These are phyloP conservation scores for Eustoma russellianum DNA, from an alignment of 257 asterid species.

Conservation along the genomic window DNA sequence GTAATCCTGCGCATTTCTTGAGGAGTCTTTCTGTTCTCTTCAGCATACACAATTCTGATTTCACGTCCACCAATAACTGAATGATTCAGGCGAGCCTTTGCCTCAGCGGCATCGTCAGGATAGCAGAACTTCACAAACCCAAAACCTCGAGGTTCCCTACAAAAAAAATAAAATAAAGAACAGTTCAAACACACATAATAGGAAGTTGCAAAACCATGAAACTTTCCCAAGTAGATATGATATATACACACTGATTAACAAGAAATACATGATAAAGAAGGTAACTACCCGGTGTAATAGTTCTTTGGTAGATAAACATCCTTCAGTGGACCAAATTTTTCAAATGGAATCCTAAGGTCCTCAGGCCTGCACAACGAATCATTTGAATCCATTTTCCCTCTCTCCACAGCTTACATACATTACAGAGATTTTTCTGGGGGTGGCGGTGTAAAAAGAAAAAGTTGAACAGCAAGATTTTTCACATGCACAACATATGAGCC, in stretches of 20 bases:
- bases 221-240: background rate
- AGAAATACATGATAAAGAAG: background rate
- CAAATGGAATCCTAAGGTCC: slow-evolving; percentile 79
- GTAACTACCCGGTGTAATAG: slow-evolving; percentile 67
- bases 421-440: background rate
- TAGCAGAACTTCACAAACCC: slow-evolving; percentile 87
- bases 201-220: background rate
- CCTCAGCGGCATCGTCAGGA: slow-evolving; percentile 95
- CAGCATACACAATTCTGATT: slow-evolving; percentile 86
- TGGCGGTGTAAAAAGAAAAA: background rate
- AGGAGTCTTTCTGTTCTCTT: slow-evolving; percentile 90
- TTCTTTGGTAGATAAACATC: slow-evolving; percentile 87
- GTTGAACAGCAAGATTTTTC: background rate
- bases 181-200: background rate
- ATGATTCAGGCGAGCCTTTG: slow-evolving; percentile 60
- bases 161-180: slow-evolving; percentile 3
- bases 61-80: slow-evolving; percentile 92
- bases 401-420: background rate
- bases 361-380: slow-evolving; percentile 59
- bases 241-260: background rate
- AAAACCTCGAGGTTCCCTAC: slow-evolving; percentile 92
- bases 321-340: slow-evolving; percentile 77
- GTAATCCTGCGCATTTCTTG: slow-evolving; percentile 77
- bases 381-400: slow-evolving; percentile 5
- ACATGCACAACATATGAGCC: no score